Base-by-base conservation (phyloP, 2,329 filamentous ascomycete species). In the Hymenoscyphus occultus region DNA sequence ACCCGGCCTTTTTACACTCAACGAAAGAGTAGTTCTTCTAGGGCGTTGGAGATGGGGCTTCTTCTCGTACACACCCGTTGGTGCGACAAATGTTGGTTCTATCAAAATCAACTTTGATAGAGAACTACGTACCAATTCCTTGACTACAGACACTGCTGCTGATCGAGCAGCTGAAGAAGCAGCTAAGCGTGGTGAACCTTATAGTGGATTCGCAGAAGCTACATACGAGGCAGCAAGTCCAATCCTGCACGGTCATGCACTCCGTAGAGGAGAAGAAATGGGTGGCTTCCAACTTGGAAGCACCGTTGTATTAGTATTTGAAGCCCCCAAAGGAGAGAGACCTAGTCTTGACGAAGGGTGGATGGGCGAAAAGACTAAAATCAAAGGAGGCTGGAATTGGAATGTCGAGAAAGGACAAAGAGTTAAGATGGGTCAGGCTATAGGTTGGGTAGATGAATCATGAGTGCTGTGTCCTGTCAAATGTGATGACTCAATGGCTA, bases 61-160 rank as follows among this genome's bases (percentile, higher is more conserved):
- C 84, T 99, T 99, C 82, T 91, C 89, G 70, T 97, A 93, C 79
- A 94, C 92, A 0, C 93, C 96, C 14, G 95, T 99, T 40, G 95
- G 95, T 68, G 95, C 95, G 7, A 99, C 95, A 28, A 99, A 99
- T 73, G 95, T 99, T 56, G 95, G 95, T 64, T 96, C 91, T 66
- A 98, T 99, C 79, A 91, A 92, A 76, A 86, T 99, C 81, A 97
- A 99, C 80, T 99, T 99, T 77, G 96, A 99, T 79, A 84, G 89
- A 66, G 95, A 99, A 78, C 82, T 99, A 67, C 89, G 94, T 69
- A 96, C 96, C 61, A 99, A 99, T 79, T 93, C 88, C 71, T 82
- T 99, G 61, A 89, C 90, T 2, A 97, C 94, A 2, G 95, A 99
- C 77, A 99, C 94, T 0, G 92, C 89, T 14, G 94, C 94, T 19